Conservation (phyloP, 257 asterid genomes). For the Cordia subcordata region DNA sequence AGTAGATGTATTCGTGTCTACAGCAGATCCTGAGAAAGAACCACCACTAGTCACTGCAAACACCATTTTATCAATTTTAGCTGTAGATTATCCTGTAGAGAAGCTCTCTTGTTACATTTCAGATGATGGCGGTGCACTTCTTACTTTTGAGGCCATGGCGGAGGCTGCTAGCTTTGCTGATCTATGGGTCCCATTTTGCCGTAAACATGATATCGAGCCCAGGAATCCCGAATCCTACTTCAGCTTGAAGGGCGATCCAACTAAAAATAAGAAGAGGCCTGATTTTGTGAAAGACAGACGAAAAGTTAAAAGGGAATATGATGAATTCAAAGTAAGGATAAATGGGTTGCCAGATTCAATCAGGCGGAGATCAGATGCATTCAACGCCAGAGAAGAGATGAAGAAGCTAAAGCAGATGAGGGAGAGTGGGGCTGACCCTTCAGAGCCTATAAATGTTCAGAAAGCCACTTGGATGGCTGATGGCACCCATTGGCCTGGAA, state of each 20-base stretch:
- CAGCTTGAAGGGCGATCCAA: conserved; percentile 30
- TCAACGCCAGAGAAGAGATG: conserved; percentile 40
- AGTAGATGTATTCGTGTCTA: conserved; percentile 34
- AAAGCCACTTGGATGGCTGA: conserved; percentile 50
- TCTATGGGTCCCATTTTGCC: conserved; percentile 41
- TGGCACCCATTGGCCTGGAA: conserved; percentile 43
- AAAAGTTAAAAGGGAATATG: conserved; percentile 36
- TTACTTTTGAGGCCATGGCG: conserved; percentile 46
- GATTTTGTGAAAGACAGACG: conserved; percentile 40
- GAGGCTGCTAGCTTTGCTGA: conserved; percentile 42
- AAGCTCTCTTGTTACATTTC: conserved; percentile 36
- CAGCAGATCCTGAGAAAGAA: conserved; percentile 43
- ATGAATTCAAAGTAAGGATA: conserved; percentile 38
- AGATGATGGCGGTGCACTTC: conserved; percentile 42
- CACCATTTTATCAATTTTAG: conserved; percentile 36
- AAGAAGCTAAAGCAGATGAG: conserved; percentile 34
- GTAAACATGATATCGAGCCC: conserved; percentile 36
- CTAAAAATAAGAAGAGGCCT: conserved; percentile 31
- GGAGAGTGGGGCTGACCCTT: conserved; percentile 28
- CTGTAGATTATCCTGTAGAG: conserved; percentile 40
- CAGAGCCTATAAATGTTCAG: conserved; percentile 22
- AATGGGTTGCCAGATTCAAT: conserved; percentile 32
- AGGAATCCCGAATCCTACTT: conserved; percentile 41
- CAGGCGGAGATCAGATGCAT: conserved; percentile 36
- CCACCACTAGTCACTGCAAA: conserved; percentile 38